Conservation (phyloP, 305 asterid genomes). For the Lippia alba region DNA sequence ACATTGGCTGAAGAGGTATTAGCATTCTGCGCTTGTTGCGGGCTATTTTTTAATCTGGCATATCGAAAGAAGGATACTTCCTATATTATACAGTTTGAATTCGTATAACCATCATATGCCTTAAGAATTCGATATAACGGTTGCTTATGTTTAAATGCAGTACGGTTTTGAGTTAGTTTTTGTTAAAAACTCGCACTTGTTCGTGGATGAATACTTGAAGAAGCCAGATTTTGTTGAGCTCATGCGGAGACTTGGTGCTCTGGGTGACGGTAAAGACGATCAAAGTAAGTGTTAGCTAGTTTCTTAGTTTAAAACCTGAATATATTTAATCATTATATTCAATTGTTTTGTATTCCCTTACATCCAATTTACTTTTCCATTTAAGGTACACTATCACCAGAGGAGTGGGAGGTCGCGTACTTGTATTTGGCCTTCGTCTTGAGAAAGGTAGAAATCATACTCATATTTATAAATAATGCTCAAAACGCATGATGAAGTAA, state of each 20-base stretch:
- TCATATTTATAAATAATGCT: not conserved
- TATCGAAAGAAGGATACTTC: not conserved
- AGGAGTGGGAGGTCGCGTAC: constrained; percentile 98
- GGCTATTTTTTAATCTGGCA: not conserved
- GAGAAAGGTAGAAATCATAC: constrained; percentile 58
- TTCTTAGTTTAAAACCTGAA: not conserved
- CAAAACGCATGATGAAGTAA: not conserved
- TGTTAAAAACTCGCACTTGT: constrained; percentile 64
- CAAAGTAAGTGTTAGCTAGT: constrained; percentile 52
- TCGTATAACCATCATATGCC: not conserved
- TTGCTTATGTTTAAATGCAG: constrained; percentile 41
- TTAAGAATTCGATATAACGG: not conserved
- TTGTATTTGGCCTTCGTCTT: constrained; percentile 80
- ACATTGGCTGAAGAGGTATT: constrained; percentile 89
- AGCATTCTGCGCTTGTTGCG: not conserved
- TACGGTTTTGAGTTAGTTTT: constrained; percentile 73
- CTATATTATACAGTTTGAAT: not conserved
- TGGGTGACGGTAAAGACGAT: constrained; percentile 94
- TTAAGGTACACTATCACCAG: constrained; percentile 85
- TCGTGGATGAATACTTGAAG: constrained; percentile 76
- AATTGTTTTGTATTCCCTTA: too few species aligned
- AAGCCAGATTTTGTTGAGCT: constrained; percentile 72
- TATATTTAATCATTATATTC: not conserved
- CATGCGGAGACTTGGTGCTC: constrained; percentile 88
- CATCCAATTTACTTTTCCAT: not conserved